Conservation (phyloP, 371 early-diverging fungal genomes). For the Synchytrium microbalum region DNA sequence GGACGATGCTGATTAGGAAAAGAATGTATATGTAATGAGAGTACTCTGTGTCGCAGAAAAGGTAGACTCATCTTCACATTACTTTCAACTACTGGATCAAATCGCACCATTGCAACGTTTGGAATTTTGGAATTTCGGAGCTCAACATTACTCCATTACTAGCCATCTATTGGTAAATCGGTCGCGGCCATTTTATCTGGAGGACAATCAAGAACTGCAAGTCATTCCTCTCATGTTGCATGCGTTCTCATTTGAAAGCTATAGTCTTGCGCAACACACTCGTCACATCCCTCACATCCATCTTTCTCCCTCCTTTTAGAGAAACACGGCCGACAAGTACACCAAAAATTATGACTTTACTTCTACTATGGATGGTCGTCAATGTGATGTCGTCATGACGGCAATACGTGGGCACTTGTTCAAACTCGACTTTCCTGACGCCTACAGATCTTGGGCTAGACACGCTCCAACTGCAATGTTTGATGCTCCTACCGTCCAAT, state of each 20-base stretch:
- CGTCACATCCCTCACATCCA: too few relatives aligned
- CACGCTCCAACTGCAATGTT: slow-evolving; percentile 57
- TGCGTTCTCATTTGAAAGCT: too few relatives aligned
- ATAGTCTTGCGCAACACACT: too few relatives aligned
- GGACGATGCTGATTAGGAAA: too few relatives aligned
- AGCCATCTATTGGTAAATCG: background rate
- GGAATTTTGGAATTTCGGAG: too few relatives aligned
- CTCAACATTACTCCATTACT: background rate
- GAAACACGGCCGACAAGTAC: slow-evolving; percentile 50
- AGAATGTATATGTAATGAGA: too few relatives aligned
- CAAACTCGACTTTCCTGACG: slow-evolving; percentile 53
- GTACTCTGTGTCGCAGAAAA: background rate
- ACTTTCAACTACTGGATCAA: too few relatives aligned
- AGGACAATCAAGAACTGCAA: background rate
- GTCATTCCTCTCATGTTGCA: background rate
- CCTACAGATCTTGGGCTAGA: slow-evolving; percentile 51
- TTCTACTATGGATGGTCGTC: slow-evolving; percentile 46
- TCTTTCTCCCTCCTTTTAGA: slow-evolving; percentile 22
- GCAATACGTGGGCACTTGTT: slow-evolving; percentile 76
- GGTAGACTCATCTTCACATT: too few relatives aligned
- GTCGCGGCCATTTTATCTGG: background rate
- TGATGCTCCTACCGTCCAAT: slow-evolving; percentile 44
- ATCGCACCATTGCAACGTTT: too few relatives aligned
- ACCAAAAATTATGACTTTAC: slow-evolving; percentile 74
- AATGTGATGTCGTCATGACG: slow-evolving; percentile 74